Base-by-base conservation (phyloP, 2,329 filamentous ascomycete species). In the Polychaeton citri region DNA sequence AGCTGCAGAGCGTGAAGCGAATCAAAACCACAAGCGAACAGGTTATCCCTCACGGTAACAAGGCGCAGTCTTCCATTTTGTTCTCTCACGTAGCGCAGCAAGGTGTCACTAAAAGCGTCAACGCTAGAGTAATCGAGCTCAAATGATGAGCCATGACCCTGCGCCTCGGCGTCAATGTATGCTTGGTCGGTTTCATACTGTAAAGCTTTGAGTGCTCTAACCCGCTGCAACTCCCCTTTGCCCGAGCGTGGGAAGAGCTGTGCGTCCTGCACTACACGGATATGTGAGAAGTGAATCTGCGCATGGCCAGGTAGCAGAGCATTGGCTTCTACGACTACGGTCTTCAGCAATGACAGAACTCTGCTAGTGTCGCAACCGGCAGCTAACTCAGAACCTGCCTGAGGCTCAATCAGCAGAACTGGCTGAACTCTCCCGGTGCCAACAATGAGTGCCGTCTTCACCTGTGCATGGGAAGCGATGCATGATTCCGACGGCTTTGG, bases 261-360 rank as follows among this genome's bases (percentile, higher is more conserved):
- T 28, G 24, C 12, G 7, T 28, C 24, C 7, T 10, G 15, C 12
- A 28, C 3, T 10, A 70, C 51, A 0, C 58, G 49, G 19, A 71
- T 56, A 36, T 59, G 63, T 19, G 58, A 55, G 40, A 57, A 60
- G 34, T 54, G 55, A 2, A 72, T 48, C 24, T 62, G 59, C 3
- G 55, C 60, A 43, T 66, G 63, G 9, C 58, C 57, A 1, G 59
- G 55, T 9, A 58, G 55, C 0, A 47, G 40, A 2, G 49, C 43
- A 31, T 71, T 71, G 0, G 64, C 65, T 17, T 52, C 43, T 35
- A 68, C 54, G 0, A 72, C 55, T 4, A 72, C 58, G 30, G 54
- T 53, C 5, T 69, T 58, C 3, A 69, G 40, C 2, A 62, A 42
- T 28, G 24, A 28, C 24, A 30, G 36, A 36, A 30, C 42, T 44